These are phyloP conservation scores for Daldinia sp. DNA, from an alignment of 2,329 filamentous ascomycete genomes.

Conservation along the genomic window DNA sequence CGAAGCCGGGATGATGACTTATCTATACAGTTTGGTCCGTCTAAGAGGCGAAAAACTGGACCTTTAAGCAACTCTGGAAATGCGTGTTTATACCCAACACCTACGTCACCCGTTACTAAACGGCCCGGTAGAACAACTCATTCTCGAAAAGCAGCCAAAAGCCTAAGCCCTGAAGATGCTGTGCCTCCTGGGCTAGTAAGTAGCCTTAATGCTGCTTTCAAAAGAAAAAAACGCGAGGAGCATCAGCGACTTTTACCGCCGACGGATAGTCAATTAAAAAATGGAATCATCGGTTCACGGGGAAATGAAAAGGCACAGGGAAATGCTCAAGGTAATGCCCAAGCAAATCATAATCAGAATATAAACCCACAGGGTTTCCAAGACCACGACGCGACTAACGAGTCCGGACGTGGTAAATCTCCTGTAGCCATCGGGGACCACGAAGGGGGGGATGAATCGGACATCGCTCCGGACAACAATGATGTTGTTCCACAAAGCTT, in stretches of 20 bases:
- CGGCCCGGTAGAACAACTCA: not conserved
- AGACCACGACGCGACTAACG: not conserved
- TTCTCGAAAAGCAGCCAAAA: constrained; percentile 7
- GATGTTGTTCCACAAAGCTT: not conserved
- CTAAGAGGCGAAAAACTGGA: constrained; percentile 35
- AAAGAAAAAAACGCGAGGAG: not conserved
- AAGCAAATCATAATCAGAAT: constrained; percentile 1
- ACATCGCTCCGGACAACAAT: not conserved
- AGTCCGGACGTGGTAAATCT: not conserved
- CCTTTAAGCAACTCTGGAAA: constrained; percentile 6
- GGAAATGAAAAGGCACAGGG: not conserved
- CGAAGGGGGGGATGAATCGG: not conserved
- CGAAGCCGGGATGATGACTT: not conserved
- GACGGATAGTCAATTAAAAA: not conserved
- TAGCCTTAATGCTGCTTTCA: constrained; percentile 37
- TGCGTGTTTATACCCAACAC: constrained; percentile 8
- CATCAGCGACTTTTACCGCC: not conserved
- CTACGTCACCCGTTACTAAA: not conserved
- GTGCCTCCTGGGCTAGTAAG: constrained; percentile 34
- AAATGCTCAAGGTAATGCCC: not conserved
- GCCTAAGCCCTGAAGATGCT: constrained; percentile 25
- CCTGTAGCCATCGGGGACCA: not conserved
- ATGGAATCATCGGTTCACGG: not conserved
- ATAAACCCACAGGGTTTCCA: not conserved
- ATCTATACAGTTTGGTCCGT: not conserved